Evolutionary conservation across 2,329 filamentous ascomycete genomes (phyloP).

Genomic region (Aspergillus sp.): DNA sequence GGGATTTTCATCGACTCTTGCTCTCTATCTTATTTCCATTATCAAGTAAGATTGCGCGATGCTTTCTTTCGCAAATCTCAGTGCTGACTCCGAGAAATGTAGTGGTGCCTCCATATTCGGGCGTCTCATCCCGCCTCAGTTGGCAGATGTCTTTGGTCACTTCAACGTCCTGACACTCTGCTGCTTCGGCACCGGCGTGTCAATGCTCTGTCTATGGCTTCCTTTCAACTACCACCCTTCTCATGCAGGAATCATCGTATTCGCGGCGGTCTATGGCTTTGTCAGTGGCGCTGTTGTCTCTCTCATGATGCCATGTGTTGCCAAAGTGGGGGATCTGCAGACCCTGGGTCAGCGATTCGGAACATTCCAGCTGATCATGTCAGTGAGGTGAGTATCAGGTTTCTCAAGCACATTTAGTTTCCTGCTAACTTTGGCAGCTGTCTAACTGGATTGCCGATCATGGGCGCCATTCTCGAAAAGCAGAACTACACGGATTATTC

Average conservation of each 20-base stretch:
- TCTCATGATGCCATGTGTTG: slow-evolving; percentile 34
- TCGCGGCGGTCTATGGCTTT: slow-evolving; percentile 30
- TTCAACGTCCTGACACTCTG: slow-evolving; percentile 29
- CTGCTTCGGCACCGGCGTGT: slow-evolving; percentile 16
- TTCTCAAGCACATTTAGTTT: too few relatives aligned
- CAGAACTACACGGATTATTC: slow-evolving; percentile 23
- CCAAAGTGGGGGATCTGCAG: slow-evolving; percentile 31
- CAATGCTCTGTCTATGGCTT: slow-evolving; percentile 31
- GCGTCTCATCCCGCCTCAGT: slow-evolving; percentile 26
- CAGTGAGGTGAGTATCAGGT: slow-evolving; percentile 19
- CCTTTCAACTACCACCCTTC: slow-evolving; percentile 32
- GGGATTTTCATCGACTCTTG: slow-evolving; percentile 23
- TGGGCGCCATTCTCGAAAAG: slow-evolving; percentile 28
- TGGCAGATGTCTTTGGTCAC: slow-evolving; percentile 29
- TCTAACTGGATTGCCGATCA: slow-evolving; percentile 32
- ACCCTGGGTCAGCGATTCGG: slow-evolving; percentile 39
- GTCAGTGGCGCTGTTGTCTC: slow-evolving; percentile 32
- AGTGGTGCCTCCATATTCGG: slow-evolving; percentile 30
- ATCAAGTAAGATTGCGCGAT: slow-evolving; percentile 23
- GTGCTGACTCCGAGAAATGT: not conserved
- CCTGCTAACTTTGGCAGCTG: not conserved
- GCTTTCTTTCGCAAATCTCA: not conserved
- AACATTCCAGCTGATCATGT: slow-evolving; percentile 29
- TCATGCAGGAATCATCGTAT: slow-evolving; percentile 31
- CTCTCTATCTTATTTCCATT: slow-evolving; percentile 30